These are phyloP conservation scores for Isatis tinctoria DNA, from an alignment of 345 rosid genomes.

Conservation along the genomic window DNA sequence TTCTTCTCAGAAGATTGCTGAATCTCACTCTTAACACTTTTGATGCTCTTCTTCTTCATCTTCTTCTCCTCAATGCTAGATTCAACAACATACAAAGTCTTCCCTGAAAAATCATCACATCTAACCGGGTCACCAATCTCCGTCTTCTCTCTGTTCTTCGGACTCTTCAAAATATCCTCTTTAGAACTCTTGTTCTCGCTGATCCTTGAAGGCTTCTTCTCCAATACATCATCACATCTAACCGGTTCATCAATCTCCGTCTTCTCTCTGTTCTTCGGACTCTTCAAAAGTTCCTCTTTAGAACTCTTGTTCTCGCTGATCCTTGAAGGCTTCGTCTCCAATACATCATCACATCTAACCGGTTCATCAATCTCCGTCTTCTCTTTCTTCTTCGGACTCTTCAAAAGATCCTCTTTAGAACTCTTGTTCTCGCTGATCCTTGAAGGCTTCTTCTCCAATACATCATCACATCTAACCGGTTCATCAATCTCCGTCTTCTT, in stretches of 20 bases:
- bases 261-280: slow-evolving; percentile 31
- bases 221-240: slow-evolving; percentile 14
- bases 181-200: slow-evolving; percentile 21
- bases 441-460: slow-evolving; percentile 16
- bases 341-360: slow-evolving; percentile 6
- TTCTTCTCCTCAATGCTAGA: slow-evolving; percentile 26
- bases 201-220: slow-evolving; percentile 35
- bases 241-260: slow-evolving; percentile 20
- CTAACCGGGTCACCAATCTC: slow-evolving; percentile 21
- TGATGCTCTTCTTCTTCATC: slow-evolving; percentile 27
- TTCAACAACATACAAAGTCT: slow-evolving; percentile 58
- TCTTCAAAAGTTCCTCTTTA: slow-evolving; percentile 29
- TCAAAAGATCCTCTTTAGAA: slow-evolving; percentile 26
- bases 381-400: slow-evolving; percentile 34
- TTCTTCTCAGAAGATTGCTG: slow-evolving; percentile 21
- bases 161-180: slow-evolving; percentile 35
- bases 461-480: slow-evolving; percentile 13
- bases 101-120: slow-evolving; percentile 25
- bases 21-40: slow-evolving; percentile 20
- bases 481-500: slow-evolving; percentile 23
- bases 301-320: slow-evolving; percentile 35
- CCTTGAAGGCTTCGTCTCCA: slow-evolving; percentile 39
- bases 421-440: slow-evolving; percentile 21
- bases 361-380: slow-evolving; percentile 24
- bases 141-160: slow-evolving; percentile 30